Percentiles rank a stretch among this genome's conserved stretches.
These are phyloP conservation scores for Claviceps maximensis DNA, from an alignment of 2,329 filamentous ascomycete genomes.

Conservation along the genomic window DNA sequence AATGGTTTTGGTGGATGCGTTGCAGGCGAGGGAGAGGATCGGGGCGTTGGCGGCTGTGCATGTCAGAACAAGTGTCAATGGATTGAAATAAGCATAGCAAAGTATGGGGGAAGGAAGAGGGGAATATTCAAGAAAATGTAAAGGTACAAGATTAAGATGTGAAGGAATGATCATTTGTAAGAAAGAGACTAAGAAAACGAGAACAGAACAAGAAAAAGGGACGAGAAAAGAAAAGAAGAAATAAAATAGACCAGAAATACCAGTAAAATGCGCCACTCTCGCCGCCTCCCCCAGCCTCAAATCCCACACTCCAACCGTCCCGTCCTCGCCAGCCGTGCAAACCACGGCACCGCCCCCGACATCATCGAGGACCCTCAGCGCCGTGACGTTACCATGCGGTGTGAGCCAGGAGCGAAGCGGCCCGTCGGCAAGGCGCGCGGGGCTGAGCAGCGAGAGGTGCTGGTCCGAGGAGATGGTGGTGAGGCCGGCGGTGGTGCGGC, in stretches of 20 bases:
- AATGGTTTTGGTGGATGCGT: conserved; percentile 41
- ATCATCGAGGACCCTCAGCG: conserved; percentile 42
- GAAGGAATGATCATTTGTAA: too few relatives aligned
- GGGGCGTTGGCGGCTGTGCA: conserved; percentile 30
- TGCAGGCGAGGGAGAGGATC: conserved; percentile 54
- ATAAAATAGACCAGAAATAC: conserved; percentile 21
- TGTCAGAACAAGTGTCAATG: too few relatives aligned
- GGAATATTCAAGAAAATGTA: too few relatives aligned
- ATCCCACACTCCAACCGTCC: conserved; percentile 54
- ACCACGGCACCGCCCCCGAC: conserved; percentile 39
- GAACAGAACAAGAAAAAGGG: background rate
- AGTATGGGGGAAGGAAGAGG: too few relatives aligned
- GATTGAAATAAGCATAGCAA: too few relatives aligned
- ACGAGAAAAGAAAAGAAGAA: background rate
- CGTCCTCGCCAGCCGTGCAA: conserved; percentile 60
- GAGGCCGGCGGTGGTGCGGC: conserved; percentile 36
- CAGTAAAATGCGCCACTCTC: conserved; percentile 30
- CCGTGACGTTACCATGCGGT: conserved; percentile 50
- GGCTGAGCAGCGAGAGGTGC: conserved; percentile 52
- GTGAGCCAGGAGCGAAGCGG: conserved; percentile 36
- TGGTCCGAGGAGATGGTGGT: conserved; percentile 59
- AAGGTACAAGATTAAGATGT: background rate
- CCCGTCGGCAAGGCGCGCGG: conserved; percentile 37
- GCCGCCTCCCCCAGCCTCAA: conserved; percentile 32
- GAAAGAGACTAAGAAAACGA: background rate